Evolutionary conservation across 164 flowering plant genomes (phyloP), one percentile per base, ranked within the genome.

Genomic region (Chloranthus sessilifolius): DNA sequence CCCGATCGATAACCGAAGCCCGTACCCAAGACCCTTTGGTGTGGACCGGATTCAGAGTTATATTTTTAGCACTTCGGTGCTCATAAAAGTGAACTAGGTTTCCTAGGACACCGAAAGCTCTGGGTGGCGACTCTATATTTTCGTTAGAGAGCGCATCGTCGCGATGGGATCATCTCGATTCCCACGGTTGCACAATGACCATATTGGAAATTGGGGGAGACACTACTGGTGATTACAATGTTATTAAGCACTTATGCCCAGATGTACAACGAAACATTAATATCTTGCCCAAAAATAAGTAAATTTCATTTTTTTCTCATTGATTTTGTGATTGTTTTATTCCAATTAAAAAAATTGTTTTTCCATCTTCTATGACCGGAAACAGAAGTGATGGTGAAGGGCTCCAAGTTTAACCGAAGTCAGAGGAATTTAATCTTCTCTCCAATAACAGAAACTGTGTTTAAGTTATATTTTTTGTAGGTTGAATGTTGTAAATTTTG

Each of bases 391-490:
- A 53, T 62, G 22, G 40, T 15, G 23, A 67, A 58, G 31, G 20
- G 30, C 30, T 26, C 63, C 5, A 28, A 43, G n/a, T n/a, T n/a
- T n/a, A n/a, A n/a, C 37, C 17, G 38, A 29, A 30, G 38, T 48
- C 43, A 36, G 50, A 68, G 46, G 15, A 23, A 51, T 43, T 51
- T 67, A 7, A 63, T 69, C 41, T 72, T 83, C 54, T 77, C 83
- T 30, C 27, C 66, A 14, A 14, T 56, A 19, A 60, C 67, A 55
- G 72, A 74, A 51, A 64, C 84, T 42, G 53, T 76, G 44, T 74
- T 74, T 54, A 66, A 82, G 95, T 90, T 85, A 75, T 25, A 35
- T 10, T 22, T 15, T 27, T 20, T 23, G 15, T 22, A n/a, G n/a
- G n/a, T n/a, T n/a, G n/a, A n/a, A n/a, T n/a, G n/a, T n/a, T n/a